A percentile compares a stretch with the other conserved stretches of the same genome.
These are phyloP conservation scores for Triticum turgidum DNA, from an alignment of 176 grass and related monocot species.

Conservation along the genomic window DNA sequence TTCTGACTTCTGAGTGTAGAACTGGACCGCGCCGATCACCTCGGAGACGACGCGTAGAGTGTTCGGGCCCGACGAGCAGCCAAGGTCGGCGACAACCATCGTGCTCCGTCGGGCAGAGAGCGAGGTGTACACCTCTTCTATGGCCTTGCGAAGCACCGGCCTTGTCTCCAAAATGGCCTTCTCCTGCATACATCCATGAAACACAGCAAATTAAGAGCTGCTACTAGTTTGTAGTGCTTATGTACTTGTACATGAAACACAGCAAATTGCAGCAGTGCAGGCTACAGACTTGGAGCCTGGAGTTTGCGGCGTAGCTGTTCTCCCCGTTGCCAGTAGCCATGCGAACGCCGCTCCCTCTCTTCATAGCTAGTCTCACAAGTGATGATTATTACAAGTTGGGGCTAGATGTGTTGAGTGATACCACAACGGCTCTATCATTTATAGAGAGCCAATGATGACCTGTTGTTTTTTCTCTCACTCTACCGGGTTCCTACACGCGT, in stretches of 20 bases:
- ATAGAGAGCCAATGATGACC: background rate
- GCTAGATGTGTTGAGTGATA: background rate
- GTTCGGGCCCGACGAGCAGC: slow-evolving; percentile 51
- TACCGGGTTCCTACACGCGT: background rate
- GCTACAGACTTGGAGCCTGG: slow-evolving; percentile 16
- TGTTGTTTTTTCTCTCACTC: background rate
- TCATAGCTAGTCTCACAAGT: background rate
- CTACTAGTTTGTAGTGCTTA: background rate
- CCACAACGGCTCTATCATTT: background rate
- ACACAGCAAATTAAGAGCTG: background rate
- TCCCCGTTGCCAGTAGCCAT: slow-evolving; percentile 21
- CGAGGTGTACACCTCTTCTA: slow-evolving; percentile 9
- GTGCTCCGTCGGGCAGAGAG: background rate
- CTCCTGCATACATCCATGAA: slow-evolving; percentile 7
- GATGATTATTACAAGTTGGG: background rate
- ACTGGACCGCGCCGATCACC: slow-evolving; percentile 24
- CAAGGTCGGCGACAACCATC: slow-evolving; percentile 48
- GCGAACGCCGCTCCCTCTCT: background rate
- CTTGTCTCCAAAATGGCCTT: slow-evolving; percentile 38
- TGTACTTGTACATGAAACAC: background rate
- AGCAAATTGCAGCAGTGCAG: background rate
- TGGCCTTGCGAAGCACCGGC: slow-evolving; percentile 18
- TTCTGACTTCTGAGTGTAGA: background rate
- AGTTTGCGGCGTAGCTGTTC: slow-evolving; percentile 36
- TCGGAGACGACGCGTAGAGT: slow-evolving; percentile 32